Base-by-base conservation (phyloP, 169 alveolate species). In the Plasmodium adleri region DNA sequence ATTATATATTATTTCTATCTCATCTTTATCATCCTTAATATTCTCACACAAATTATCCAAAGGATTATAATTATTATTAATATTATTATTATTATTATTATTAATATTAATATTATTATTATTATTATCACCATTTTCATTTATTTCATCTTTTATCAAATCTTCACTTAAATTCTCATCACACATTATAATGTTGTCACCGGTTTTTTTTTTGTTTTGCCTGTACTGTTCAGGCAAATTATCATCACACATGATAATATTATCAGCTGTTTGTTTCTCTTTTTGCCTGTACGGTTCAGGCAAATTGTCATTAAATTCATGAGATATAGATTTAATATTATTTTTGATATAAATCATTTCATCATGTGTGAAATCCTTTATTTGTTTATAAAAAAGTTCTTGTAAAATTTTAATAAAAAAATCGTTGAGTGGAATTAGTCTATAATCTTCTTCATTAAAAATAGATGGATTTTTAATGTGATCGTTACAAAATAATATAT, bases 381-480 rank as follows among this genome's bases (percentile, higher is more conserved):
- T 0, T 39, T 45, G 5, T 12, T 39, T 6, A 28, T 15, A 39
- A 68, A 76, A 49, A 10, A 80, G 22, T 49, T 67, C 90, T 0
- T 58, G 24, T 13, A 80, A n/a, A 13, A 63, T 50, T 56, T 54
- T 67, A 62, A 67, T 43, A 66, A 80, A 80, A 70, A 60, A 72
- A 12, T 70, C 83, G 26, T 80, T 80, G 24, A 80, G 49, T 4
- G 90, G 90, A 10, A 80, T 59, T 56, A 80, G 32, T 62, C 90
- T 80, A 43, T 1, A 24, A 13, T 68, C 83, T 12, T 13, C 83
- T 43, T 70, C 85, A 60, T 68, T 49, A 15, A 24, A 5, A 3
- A 7, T 22, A 0, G 85, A 10, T 10, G 13, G 7, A 15, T 26
- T 59, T 52, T 15, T 13, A 39, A 0, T 0, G 9, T 39, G 7